Base-by-base conservation (phyloP, 768 basidiomycete species). In the Mycena amicta region DNA sequence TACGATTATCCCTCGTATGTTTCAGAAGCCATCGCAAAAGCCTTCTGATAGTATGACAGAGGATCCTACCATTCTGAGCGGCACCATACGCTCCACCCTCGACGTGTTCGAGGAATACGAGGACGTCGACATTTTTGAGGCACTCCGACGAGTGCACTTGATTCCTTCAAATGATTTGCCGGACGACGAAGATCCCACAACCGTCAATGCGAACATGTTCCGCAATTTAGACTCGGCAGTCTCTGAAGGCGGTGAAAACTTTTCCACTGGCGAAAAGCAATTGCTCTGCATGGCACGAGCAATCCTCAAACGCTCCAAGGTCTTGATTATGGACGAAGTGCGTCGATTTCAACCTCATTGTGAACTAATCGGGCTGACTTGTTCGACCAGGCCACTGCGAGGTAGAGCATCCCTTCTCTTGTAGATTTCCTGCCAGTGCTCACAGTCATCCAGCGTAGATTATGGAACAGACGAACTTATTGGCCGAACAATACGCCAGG, bases 241-340 rank as follows among this genome's bases (percentile, higher is more conserved):
- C 2, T 87, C 88, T 1, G 92, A 95, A 74, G 90, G 89, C 1
- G 92, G 91, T 18, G 93, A 95, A 20, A 95, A 94, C 74, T 94
- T 95, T 70, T 92, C 90, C 0, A 89, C 90, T 5, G 90, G 90
- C 16, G 87, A 91, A 72, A 90, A 90, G 68, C 90, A 92, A 66
- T 69, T 92, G n/a, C 76, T 93, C 6, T 92, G 92, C 68, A 92
- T 94, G 91, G 92, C 92, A 4, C 80, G 92, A 53, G 91, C 92
- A 2, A 92, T 94, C 59, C 70, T 94, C 25, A 89, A 89, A 70
- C 80, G 89, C 6, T 87, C 89, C 39, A 91, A 83, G 65, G 77
- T 94, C 15, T 72, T 93, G 26, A 81, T 93, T 60, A 93, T 93
- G 92, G 92, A 93, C 65, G 92, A 93, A 72, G 89, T 86, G 63